Percentiles rank a stretch among this genome's conserved stretches.
Conservation (phyloP, 192 early-diverging fungal genomes). For the Dissophora globulifera region DNA sequence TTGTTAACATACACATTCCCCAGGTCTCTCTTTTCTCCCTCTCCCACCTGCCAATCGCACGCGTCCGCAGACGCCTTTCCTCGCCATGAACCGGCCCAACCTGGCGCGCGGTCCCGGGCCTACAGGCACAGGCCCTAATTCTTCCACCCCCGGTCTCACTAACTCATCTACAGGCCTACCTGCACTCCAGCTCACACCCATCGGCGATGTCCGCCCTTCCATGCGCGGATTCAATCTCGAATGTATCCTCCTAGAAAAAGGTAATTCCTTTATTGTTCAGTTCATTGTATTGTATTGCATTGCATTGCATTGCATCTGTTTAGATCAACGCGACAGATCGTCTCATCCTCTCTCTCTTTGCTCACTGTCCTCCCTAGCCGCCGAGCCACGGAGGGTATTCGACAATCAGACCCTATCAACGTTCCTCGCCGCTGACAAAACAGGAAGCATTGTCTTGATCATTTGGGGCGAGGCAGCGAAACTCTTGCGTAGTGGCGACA, state of each 20-base stretch:
- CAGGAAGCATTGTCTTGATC: constrained; percentile 67
- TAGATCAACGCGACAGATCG: too few relatives aligned
- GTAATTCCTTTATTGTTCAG: too few relatives aligned
- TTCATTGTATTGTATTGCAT: too few relatives aligned
- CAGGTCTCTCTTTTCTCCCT: too few relatives aligned
- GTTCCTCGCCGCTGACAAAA: constrained; percentile 69
- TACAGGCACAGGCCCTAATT: background rate
- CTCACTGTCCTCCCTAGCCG: background rate
- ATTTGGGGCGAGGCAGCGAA: constrained; percentile 67
- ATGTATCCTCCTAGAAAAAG: constrained; percentile 71
- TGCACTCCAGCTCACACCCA: constrained; percentile 34
- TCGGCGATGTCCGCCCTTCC: constrained; percentile 63
- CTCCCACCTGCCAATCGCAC: too few relatives aligned
- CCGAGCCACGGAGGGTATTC: constrained; percentile 28
- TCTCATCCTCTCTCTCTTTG: background rate
- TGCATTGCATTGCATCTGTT: too few relatives aligned
- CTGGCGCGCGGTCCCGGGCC: constrained; percentile 3
- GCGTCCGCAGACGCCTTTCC: too few relatives aligned
- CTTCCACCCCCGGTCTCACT: background rate
- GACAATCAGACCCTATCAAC: constrained; percentile 65
- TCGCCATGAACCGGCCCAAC: constrained; percentile 9
- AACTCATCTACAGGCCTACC: constrained; percentile 16
- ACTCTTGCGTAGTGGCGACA: constrained; percentile 66
- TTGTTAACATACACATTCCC: too few relatives aligned
- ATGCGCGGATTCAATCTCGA: constrained; percentile 73